Base-by-base conservation (phyloP, 192 early-diverging fungal genomes). In the Chytriomyces sp. region DNA sequence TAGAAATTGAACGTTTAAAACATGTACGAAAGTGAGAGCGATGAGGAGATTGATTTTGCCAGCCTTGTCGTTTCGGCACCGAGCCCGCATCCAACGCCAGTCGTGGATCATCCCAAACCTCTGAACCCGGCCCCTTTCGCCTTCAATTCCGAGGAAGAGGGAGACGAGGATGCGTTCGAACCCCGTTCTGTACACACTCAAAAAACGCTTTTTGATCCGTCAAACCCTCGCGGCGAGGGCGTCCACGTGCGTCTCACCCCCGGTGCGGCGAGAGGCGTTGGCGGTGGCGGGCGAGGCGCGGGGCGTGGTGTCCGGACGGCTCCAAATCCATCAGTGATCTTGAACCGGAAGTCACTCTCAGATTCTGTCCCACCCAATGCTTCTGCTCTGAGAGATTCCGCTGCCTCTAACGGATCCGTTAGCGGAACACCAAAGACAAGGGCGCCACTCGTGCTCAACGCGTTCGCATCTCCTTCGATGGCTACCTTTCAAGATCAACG, bases 31-130 rank as follows among this genome's bases (percentile, higher is more conserved):
- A n/a, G n/a, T n/a, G n/a, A n/a, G n/a, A 64, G 62, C 28, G 62
- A 64, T 17, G 62, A 64, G 19, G 62, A 64, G 39, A 44, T 64
- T 12, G 62, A 64, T 28, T 64, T 64, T 61, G 59, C 59, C 7
- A 34, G 56, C 30, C 41, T n/a, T 49, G 41, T n/a, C 10, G 41
- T n/a, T 49, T 49, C 54, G 30, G 7, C 22, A 25, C 8, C 54
- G 0, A 28, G 22, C 0, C 54, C 54, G 30, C 54, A 56, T n/a
- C 54, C 8, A 30, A 56, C n/a, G n/a, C 54, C 54, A 7, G 7
- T 44, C 41, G n/a, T 8, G 7, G 41, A 7, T 44, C 41, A 44
- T 44, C 8, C 41, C 41, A 44, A 44, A 56, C 7, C 7, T 30
- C 30, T 56, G 54, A 56, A 56, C 30, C 22, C 10, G 41, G 10